phyloP scores from a whole-genome alignment of 306 rosid species.

The Vicia faba region DNA sequence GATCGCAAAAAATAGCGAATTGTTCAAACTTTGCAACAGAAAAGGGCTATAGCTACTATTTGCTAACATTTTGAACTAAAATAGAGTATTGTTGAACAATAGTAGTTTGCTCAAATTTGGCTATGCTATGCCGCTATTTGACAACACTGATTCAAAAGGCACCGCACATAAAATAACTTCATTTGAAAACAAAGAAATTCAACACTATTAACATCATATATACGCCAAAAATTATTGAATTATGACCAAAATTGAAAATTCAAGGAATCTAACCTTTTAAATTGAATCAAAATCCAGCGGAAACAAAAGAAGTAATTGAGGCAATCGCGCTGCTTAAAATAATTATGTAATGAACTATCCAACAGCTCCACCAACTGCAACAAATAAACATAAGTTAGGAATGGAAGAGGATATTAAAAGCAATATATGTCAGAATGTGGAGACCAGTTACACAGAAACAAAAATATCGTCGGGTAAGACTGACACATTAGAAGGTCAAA shows the following conservation, averaged over 20 bases:
- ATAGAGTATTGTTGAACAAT: no score
- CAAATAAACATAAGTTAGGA: slow-evolving; percentile 40
- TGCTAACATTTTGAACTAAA: no score
- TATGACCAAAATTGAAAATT: background rate
- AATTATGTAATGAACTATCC: slow-evolving; percentile 82
- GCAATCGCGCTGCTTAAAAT: slow-evolving; percentile 90
- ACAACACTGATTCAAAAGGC: background rate
- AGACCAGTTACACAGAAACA: slow-evolving; percentile 26
- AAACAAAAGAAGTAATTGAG: slow-evolving; percentile 97
- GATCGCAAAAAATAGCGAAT: no score
- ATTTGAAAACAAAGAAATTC: slow-evolving; percentile 9
- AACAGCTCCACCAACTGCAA: slow-evolving; percentile 95
- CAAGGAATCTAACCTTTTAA: slow-evolving; percentile 76
- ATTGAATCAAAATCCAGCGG: slow-evolving; percentile 97
- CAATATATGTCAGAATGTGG: slow-evolving; percentile 7
- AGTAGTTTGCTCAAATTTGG: no score
- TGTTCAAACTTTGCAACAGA: no score
- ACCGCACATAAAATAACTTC: slow-evolving; percentile 15
- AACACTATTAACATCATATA: background rate
- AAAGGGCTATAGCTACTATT: no score
- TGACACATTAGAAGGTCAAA: background rate
- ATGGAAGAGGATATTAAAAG: slow-evolving; percentile 26
- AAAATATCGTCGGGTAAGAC: background rate
- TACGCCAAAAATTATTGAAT: slow-evolving; percentile 20
- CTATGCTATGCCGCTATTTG: no score